Evolutionary conservation across 176 grass and related monocot genomes (phyloP).

Genomic region (Juncus inflexus): DNA sequence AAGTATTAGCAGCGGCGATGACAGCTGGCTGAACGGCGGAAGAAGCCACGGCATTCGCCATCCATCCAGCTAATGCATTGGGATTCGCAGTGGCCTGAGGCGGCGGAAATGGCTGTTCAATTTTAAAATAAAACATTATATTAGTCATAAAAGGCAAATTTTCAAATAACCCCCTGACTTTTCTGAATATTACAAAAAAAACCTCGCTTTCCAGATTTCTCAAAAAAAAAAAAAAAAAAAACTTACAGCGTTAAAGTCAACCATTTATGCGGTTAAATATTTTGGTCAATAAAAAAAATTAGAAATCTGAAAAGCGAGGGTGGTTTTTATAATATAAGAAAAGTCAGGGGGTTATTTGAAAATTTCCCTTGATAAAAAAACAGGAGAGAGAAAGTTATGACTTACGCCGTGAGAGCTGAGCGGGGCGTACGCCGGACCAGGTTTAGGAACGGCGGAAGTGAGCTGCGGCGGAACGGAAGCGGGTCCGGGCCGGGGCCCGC

Average conservation of each 20-base stretch:
- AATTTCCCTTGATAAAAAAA: conserved; percentile 13
- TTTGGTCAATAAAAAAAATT: too few relatives aligned
- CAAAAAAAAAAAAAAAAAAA: background rate
- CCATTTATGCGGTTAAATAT: too few relatives aligned
- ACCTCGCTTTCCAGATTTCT: background rate
- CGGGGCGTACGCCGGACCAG: conserved; percentile 58
- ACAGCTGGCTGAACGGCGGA: conserved; percentile 82
- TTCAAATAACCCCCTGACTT: background rate
- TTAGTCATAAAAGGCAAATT: background rate
- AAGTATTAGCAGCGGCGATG: conserved; percentile 40
- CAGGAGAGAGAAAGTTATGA: conserved; percentile 22
- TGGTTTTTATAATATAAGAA: too few relatives aligned
- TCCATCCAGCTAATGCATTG: conserved; percentile 90
- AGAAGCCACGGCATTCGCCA: conserved; percentile 63
- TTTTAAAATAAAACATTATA: conserved; percentile 25
- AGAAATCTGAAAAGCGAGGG: too few relatives aligned
- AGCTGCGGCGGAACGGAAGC: conserved; percentile 52
- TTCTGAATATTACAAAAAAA: too few relatives aligned
- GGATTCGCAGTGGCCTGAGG: conserved; percentile 52
- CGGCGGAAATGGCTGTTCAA: conserved; percentile 60
- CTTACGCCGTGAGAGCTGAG: conserved; percentile 64
- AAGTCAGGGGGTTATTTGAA: too few relatives aligned
- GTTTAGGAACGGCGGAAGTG: conserved; percentile 71
- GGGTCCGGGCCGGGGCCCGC: conserved; percentile 68
- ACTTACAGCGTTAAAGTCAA: background rate